A percentile compares a stretch with the other conserved stretches of the same genome.
Evolutionary conservation across 305 asterid genomes (phyloP).

Genomic region (Ilex paraguariensis): DNA sequence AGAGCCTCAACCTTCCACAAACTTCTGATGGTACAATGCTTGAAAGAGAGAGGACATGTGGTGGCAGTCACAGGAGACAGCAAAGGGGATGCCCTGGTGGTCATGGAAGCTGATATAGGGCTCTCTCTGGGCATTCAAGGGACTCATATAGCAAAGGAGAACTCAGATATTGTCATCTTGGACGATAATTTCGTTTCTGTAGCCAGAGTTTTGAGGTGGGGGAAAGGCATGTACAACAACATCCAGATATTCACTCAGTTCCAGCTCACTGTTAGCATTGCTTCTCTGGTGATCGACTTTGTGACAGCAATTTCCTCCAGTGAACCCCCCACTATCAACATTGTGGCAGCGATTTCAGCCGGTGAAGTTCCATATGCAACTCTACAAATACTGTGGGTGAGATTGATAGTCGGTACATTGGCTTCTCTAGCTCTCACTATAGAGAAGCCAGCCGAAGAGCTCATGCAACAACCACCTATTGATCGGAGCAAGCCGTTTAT

Average conservation of each 20-base stretch:
- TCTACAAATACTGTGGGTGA: slow-evolving; percentile 37
- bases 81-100: slow-evolving; percentile 17
- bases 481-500: slow-evolving; percentile 20
- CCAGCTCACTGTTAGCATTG: slow-evolving; percentile 57
- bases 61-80: slow-evolving; percentile 35
- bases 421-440: slow-evolving; percentile 32
- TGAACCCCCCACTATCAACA: slow-evolving; percentile 23
- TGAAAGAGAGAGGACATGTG: slow-evolving; percentile 27
- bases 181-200: slow-evolving; percentile 51
- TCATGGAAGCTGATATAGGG: slow-evolving; percentile 29
- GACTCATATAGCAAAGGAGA: slow-evolving; percentile 55
- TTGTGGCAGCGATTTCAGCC: slow-evolving; percentile 30
- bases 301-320: slow-evolving; percentile 61
- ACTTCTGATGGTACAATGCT: slow-evolving; percentile 20
- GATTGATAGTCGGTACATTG: slow-evolving; percentile 32
- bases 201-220: slow-evolving; percentile 45
- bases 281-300: slow-evolving; percentile 55
- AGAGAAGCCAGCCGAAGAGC: slow-evolving; percentile 20
- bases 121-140: slow-evolving; percentile 47
- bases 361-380: slow-evolving; percentile 32
- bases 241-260: slow-evolving; percentile 54
- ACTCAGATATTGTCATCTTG: slow-evolving; percentile 50
- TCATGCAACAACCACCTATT: slow-evolving; percentile 24
- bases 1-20: slow-evolving; percentile 22
- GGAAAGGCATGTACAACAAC: slow-evolving; percentile 48